Evolutionary conservation across 768 basidiomycete genomes (phyloP).

Genomic region (Lactarius indigo): DNA sequence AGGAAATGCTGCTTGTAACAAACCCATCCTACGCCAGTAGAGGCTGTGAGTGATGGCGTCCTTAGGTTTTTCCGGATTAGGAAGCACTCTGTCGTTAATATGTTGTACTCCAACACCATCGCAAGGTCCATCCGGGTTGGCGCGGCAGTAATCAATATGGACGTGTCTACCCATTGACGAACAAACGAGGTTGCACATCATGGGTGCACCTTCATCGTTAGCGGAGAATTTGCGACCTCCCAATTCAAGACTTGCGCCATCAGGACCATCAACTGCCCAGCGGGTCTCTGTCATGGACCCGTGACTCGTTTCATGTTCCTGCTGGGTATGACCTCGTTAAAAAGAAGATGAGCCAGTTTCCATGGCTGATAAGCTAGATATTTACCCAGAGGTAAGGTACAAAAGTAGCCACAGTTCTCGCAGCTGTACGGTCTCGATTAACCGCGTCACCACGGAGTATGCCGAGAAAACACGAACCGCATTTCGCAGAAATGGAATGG

Average conservation of each 20-base stretch:
- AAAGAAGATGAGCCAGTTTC: neutral
- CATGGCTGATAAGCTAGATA: neutral
- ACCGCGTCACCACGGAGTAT: neutral
- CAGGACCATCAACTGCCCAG: slow-evolving; percentile 55
- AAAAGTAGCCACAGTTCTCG: slow-evolving; percentile 53
- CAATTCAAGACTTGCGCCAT: slow-evolving; percentile 48
- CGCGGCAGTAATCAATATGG: slow-evolving; percentile 54
- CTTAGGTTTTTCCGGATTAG: slow-evolving; percentile 46
- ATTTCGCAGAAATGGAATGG: too few species aligned
- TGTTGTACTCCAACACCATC: slow-evolving; percentile 45
- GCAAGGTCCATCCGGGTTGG: slow-evolving; percentile 37
- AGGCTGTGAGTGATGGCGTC: slow-evolving; percentile 52
- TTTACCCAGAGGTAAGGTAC: slow-evolving; percentile 52
- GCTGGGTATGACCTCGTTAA: slow-evolving; percentile 51
- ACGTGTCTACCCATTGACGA: slow-evolving; percentile 53
- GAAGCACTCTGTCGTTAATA: slow-evolving; percentile 39
- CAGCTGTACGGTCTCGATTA: slow-evolving; percentile 38
- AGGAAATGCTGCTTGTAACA: slow-evolving; percentile 18
- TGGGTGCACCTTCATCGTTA: slow-evolving; percentile 55
- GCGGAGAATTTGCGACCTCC: slow-evolving; percentile 52
- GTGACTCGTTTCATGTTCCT: slow-evolving; percentile 59
- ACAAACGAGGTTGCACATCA: slow-evolving; percentile 59
- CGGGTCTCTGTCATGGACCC: slow-evolving; percentile 58
- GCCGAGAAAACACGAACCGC: too few species aligned
- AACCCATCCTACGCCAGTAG: slow-evolving; percentile 57